Evolutionary conservation across 495 filamentous ascomycete genomes (phyloP).

Genomic region (Margaritispora aquatica): DNA sequence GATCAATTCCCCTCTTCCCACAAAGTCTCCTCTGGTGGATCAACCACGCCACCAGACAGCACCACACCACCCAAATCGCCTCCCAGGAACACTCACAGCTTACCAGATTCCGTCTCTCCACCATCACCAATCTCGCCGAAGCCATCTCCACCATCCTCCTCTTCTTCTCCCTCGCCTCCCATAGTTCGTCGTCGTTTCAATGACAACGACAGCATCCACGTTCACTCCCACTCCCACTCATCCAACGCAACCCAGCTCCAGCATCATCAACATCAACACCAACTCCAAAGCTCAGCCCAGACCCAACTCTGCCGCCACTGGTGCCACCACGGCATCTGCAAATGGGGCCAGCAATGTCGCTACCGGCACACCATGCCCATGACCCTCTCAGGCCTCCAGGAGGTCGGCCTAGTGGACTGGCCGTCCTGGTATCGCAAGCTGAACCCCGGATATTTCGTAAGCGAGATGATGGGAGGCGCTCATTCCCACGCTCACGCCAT

Average conservation of each 20-base stretch:
- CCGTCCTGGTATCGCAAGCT: constrained; percentile 30
- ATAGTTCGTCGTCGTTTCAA: no score
- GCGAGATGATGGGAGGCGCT: not conserved
- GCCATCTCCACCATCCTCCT: not conserved
- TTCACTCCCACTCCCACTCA: not conserved
- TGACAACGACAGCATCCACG: not conserved
- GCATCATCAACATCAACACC: no score
- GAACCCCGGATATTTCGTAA: constrained; percentile 19
- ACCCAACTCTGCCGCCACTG: constrained; percentile 36
- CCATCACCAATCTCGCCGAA: not conserved
- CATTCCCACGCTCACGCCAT: not conserved
- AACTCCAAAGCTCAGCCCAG: no score
- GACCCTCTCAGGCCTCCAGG: constrained; percentile 27
- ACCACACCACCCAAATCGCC: not conserved
- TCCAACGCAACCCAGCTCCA: no score
- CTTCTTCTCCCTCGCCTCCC: not conserved
- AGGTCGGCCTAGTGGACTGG: constrained; percentile 30
- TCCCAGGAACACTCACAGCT: no score
- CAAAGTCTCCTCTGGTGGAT: not conserved
- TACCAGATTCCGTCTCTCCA: no score
- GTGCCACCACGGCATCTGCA: constrained; percentile 38
- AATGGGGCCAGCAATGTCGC: constrained; percentile 34
- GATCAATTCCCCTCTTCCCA: not conserved
- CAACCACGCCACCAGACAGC: not conserved
- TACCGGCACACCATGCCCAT: constrained; percentile 37